phyloP scores from a whole-genome alignment of 345 rosid genomes.

The Firmiana major region DNA sequence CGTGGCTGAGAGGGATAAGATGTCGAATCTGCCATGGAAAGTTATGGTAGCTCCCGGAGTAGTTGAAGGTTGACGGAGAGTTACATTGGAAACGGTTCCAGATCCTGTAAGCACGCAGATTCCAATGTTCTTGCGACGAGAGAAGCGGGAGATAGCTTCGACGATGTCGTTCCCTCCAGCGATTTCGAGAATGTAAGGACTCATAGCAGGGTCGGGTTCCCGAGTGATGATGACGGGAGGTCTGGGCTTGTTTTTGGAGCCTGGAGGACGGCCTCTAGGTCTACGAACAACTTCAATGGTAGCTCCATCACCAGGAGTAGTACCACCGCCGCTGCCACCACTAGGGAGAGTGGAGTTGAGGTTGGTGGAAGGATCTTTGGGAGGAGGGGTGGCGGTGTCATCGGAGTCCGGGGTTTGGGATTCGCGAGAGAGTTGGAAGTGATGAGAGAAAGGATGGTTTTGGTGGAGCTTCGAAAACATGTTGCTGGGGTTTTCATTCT shows the following conservation, averaged over 20 bases:
- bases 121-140: constrained; percentile 55
- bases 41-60: constrained; percentile 72
- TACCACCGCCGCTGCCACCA: neutral
- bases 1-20: constrained; percentile 82
- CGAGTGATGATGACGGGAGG: constrained; percentile 64
- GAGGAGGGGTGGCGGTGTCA: constrained; percentile 16
- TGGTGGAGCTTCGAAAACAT: constrained; percentile 62
- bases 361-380: neutral
- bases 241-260: constrained; percentile 82
- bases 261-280: constrained; percentile 87
- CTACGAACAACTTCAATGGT: constrained; percentile 73
- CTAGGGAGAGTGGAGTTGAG: constrained; percentile 10
- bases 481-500: constrained; percentile 26
- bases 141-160: constrained; percentile 56
- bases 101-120: constrained; percentile 73
- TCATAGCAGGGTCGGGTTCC: constrained; percentile 67
- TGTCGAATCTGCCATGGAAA: constrained; percentile 85
- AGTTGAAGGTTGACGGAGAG: constrained; percentile 80
- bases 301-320: constrained; percentile 43
- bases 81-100: constrained; percentile 83
- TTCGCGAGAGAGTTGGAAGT: constrained; percentile 43
- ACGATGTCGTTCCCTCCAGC: constrained; percentile 73
- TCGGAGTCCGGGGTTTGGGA: constrained; percentile 30
- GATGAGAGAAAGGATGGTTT: constrained; percentile 42
- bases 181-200: constrained; percentile 86